Percentiles rank a stretch among this genome's conserved stretches.
Conservation (phyloP, 306 rosid species). For the Prunus mume region DNA sequence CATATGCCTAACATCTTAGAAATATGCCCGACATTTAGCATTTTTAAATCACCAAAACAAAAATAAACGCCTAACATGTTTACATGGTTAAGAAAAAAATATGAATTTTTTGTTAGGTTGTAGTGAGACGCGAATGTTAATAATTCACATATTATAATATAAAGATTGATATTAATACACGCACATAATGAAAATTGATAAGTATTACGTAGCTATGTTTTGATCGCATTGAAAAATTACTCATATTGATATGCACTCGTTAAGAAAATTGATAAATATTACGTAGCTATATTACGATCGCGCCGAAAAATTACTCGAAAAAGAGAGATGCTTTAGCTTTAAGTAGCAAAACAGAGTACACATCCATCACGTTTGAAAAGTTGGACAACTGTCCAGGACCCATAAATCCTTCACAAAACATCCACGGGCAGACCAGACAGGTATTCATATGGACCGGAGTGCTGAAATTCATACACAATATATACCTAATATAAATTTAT, state of each 20-base stretch:
- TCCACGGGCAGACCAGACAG: background rate
- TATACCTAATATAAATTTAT: background rate
- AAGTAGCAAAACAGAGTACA: background rate
- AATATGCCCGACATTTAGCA: background rate
- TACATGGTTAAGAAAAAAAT: too few relatives aligned
- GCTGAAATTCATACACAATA: background rate
- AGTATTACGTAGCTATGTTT: too few relatives aligned
- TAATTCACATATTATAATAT: too few relatives aligned
- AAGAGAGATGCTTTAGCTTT: background rate
- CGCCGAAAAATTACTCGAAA: too few relatives aligned
- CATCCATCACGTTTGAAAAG: background rate
- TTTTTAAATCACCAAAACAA: background rate
- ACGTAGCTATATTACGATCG: too few relatives aligned
- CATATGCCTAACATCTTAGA: conserved; percentile 32
- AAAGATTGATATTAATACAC: too few relatives aligned
- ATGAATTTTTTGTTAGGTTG: too few relatives aligned
- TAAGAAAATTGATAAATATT: too few relatives aligned
- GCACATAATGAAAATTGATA: too few relatives aligned
- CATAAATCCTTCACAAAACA: background rate
- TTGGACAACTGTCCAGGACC: background rate
- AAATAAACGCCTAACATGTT: background rate
- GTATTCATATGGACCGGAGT: background rate
- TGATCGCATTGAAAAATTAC: too few relatives aligned
- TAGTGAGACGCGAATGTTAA: too few relatives aligned
- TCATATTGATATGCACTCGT: too few relatives aligned